A percentile compares a stretch with the other conserved stretches of the same genome.
phyloP scores from a whole-genome alignment of 192 early-diverging fungal species.

The Dispira simplex region DNA sequence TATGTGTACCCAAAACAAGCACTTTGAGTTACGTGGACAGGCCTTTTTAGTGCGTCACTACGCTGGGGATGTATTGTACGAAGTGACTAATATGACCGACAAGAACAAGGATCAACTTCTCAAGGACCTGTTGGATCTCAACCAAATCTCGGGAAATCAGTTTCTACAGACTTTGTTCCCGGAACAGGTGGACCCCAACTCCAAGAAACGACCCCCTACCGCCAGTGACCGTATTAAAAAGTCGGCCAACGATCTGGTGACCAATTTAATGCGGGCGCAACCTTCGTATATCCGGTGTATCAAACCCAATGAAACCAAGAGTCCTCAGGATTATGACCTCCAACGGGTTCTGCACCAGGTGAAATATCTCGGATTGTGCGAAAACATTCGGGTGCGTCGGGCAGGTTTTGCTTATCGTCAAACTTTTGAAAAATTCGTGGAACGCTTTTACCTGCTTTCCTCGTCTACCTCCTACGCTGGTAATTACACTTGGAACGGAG shows the following conservation, averaged over 20 bases:
- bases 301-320: conserved; percentile 95
- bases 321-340: conserved; percentile 77
- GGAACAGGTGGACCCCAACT: conserved; percentile 71
- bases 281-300: conserved; percentile 95
- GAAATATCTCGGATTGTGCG: conserved; percentile 89
- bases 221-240: conserved; percentile 92
- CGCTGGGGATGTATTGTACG: conserved; percentile 91
- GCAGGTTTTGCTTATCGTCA: conserved; percentile 95
- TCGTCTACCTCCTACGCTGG: conserved; percentile 66
- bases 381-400: conserved; percentile 95
- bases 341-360: conserved; percentile 92
- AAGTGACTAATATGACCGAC: conserved; percentile 85
- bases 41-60: conserved; percentile 87
- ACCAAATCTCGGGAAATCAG: conserved; percentile 56
- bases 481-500: conserved; percentile 71
- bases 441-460: conserved; percentile 63
- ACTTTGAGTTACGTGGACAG: conserved; percentile 53
- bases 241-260: conserved; percentile 71
- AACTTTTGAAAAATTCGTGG: conserved; percentile 76
- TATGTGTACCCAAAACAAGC: conserved; percentile 47
- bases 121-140: conserved; percentile 82
- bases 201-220: conserved; percentile 94
- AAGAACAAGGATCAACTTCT: conserved; percentile 94
- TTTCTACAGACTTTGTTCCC: conserved; percentile 81
- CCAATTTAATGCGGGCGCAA: conserved; percentile 86